phyloP scores from a whole-genome alignment of 495 filamentous ascomycete species.

The Penicillium paradoxum region DNA sequence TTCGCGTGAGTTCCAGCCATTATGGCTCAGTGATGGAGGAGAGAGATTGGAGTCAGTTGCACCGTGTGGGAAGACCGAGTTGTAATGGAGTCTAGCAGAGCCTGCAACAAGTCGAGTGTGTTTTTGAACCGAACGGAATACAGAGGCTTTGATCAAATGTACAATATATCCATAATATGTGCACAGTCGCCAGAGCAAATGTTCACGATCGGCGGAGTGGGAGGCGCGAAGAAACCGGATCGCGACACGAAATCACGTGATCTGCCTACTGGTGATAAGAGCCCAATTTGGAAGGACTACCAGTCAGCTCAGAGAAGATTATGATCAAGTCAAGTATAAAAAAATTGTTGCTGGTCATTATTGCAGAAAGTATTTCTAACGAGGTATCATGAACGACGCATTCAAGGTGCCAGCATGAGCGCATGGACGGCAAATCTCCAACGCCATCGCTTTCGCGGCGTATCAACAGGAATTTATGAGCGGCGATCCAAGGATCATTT shows the following conservation, averaged over 20 bases:
- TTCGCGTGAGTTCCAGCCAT: slow-evolving; percentile 24
- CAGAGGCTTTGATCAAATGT: background rate
- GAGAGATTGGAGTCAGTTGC: background rate
- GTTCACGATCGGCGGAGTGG: background rate
- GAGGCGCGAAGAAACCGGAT: slow-evolving; percentile 5
- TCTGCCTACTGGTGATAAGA: background rate
- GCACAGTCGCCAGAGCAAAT: background rate
- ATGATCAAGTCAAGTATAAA: background rate
- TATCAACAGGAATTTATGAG: background rate
- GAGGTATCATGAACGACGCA: slow-evolving; percentile 8
- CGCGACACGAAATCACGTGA: slow-evolving; percentile 41
- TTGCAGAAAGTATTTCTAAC: slow-evolving; percentile 6
- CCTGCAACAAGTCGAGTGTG: background rate
- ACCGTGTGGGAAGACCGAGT: background rate
- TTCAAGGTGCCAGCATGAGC: slow-evolving; percentile 2
- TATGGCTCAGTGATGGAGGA: background rate
- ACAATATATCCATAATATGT: slow-evolving; percentile 4
- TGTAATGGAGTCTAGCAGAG: background rate
- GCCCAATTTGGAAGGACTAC: background rate
- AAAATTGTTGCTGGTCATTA: slow-evolving; percentile 5
- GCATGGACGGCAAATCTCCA: background rate
- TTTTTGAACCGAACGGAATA: background rate
- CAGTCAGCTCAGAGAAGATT: background rate
- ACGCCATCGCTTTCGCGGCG: background rate
- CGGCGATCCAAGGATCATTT: background rate